Evolutionary conservation across 139 green algal species (phyloP).

Genomic region (Chlorella vulgaris): DNA sequence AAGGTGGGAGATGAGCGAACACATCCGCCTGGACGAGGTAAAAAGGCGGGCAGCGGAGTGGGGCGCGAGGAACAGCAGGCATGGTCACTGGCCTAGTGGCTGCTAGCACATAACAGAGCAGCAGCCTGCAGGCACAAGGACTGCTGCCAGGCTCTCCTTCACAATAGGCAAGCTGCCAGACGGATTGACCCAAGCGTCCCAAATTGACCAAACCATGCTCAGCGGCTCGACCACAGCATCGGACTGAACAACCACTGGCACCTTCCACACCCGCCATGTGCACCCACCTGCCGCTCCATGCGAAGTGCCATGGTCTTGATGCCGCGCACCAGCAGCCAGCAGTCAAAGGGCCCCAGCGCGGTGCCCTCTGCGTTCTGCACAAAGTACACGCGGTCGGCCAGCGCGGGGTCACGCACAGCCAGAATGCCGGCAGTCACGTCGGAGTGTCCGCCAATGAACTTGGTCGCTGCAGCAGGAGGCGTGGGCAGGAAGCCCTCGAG

Average conservation of each 20-base stretch:
- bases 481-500: neutral
- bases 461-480: slow-evolving; percentile 69
- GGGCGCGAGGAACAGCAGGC: too few species aligned
- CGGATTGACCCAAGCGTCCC: too few species aligned
- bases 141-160: too few species aligned
- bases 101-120: too few species aligned
- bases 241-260: too few species aligned
- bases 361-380: slow-evolving; percentile 93
- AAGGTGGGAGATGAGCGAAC: neutral
- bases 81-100: too few species aligned
- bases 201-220: too few species aligned
- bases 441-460: slow-evolving; percentile 93
- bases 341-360: slow-evolving; percentile 92
- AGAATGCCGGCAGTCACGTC: slow-evolving; percentile 95
- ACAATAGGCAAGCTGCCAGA: too few species aligned
- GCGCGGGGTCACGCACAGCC: slow-evolving; percentile 74
- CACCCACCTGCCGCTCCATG: slow-evolving; percentile 78
- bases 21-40: too few species aligned
- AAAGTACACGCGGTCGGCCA: slow-evolving; percentile 91
- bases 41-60: slow-evolving; percentile 11
- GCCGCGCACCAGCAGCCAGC: slow-evolving; percentile 93
- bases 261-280: slow-evolving; percentile 53
- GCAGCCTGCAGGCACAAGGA: too few species aligned
- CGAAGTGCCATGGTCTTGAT: slow-evolving; percentile 98
- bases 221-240: too few species aligned